Conservation (phyloP, 2,329 filamentous ascomycete species). For the Diaporthe batatas region DNA sequence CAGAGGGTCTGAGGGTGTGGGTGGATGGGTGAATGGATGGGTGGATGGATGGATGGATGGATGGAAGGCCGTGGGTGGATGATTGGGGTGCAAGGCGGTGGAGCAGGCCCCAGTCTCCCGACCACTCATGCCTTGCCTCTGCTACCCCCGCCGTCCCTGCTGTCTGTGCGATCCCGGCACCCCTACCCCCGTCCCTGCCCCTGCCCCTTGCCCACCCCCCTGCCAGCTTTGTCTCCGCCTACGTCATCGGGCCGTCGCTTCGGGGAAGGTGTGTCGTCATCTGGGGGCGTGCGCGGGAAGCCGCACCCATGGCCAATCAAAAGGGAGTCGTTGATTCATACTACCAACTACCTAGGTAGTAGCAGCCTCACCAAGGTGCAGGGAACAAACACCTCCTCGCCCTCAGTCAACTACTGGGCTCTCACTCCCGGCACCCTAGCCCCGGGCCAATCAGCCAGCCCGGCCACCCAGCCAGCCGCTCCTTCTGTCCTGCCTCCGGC, state of each 20-base stretch:
- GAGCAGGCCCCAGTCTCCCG: slow-evolving; percentile 17
- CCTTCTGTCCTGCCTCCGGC: not conserved
- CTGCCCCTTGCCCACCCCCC: not conserved
- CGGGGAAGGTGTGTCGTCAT: slow-evolving; percentile 35
- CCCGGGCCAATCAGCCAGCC: not conserved
- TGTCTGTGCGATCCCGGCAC: slow-evolving; percentile 6
- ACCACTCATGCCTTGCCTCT: slow-evolving; percentile 26
- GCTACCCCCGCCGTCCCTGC: not conserved
- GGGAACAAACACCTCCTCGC: slow-evolving; percentile 16
- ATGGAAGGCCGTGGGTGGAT: slow-evolving; percentile 5
- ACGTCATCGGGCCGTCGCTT: slow-evolving; percentile 34
- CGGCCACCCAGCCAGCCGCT: not conserved
- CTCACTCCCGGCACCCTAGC: not conserved
- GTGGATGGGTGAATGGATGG: not conserved
- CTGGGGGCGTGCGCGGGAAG: slow-evolving; percentile 15
- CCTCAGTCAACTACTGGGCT: too few species aligned
- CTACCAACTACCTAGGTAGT: too few species aligned
- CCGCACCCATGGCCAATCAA: slow-evolving; percentile 23
- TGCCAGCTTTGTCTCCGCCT: slow-evolving; percentile 1
- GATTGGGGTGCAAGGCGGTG: slow-evolving; percentile 5
- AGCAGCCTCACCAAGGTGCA: slow-evolving; percentile 9
- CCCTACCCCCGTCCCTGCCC: slow-evolving; percentile 9
- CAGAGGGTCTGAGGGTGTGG: not conserved
- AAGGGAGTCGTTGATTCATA: not conserved
- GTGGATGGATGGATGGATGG: not conserved